Evolutionary conservation across 176 grass and related monocot species (phyloP), one percentile per base, ranked within the genome.

Genomic region (Juncus inflexus): DNA sequence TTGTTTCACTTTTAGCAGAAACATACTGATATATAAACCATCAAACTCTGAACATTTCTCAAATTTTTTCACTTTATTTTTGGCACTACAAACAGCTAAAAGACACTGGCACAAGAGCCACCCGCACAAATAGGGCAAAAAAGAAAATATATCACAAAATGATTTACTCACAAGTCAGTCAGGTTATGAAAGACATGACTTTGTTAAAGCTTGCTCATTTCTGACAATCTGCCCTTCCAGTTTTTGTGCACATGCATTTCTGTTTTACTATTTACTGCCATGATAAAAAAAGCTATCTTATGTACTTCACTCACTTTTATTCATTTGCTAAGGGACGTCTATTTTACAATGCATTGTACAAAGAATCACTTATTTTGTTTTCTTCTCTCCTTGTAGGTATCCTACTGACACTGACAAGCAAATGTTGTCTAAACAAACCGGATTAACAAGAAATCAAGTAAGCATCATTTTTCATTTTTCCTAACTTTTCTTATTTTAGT

Each of bases 371-470:
- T 61, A 50, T 12, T 50, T 49, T 4, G 63, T n/a, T 64, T 1
- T 52, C 47, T 39, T 51, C 36, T 9, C 16, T 62, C 42, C 74
- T 76, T 83, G n/a, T 71, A 95, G 90, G 54, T 95, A 95, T 52
- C 90, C 90, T 7, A 90, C 90, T 6, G 90, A 95, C 68, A 89
- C 77, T 12, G 90, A 95, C 63, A 95, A 95, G 65, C 90, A 95
- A 47, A 90, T 95, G 80, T 58, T 95, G 58, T 85, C 90, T 52
- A 95, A 95, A 57, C 90, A 90, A 62, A 90, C 90, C 52, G 86
- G 90, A 11, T 61, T 95, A 69, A 90, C 90, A 72, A 83, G 90
- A 62, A 95, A 75, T 9, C 61, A 62, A 58, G 72, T 75, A 75
- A 62, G 52, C 1, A 51, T 50, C 35, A 37, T 2, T 2, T 15